Conservation (phyloP, 2,329 filamentous ascomycete genomes). For the Cryoendolithus antarcticus region DNA sequence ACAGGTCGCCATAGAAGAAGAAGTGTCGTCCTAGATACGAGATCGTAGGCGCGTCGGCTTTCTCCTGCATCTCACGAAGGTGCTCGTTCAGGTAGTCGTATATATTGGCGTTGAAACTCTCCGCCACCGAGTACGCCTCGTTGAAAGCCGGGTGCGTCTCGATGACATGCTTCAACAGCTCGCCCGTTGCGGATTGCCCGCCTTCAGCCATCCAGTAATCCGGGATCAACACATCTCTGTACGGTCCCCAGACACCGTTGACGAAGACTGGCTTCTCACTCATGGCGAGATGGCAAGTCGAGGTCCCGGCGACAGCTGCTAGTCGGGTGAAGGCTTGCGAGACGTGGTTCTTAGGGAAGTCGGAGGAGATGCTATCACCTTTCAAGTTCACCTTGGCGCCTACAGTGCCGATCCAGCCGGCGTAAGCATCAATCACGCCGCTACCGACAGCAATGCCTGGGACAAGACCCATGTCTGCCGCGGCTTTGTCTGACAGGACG, state of each 20-base stretch:
- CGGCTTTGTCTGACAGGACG: conserved; percentile 70
- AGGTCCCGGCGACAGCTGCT: conserved; percentile 89
- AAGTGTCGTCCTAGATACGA: conserved; percentile 83
- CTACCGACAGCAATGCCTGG: conserved; percentile 85
- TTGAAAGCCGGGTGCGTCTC: conserved; percentile 89
- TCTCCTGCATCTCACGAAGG: conserved; percentile 61
- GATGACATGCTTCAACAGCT: conserved; percentile 84
- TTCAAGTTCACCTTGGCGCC: conserved; percentile 76
- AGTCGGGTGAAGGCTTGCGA: conserved; percentile 84
- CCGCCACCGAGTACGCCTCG: conserved; percentile 64
- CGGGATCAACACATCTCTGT: conserved; percentile 84
- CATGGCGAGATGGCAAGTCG: conserved; percentile 95
- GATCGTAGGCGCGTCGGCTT: conserved; percentile 58
- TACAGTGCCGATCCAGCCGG: conserved; percentile 98
- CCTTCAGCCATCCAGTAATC: conserved; percentile 96
- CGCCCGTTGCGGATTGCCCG: conserved; percentile 90
- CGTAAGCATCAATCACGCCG: conserved; percentile 95
- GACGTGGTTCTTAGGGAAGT: conserved; percentile 62
- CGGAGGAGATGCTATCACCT: conserved; percentile 26
- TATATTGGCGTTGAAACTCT: conserved; percentile 74
- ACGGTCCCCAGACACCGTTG: conserved; percentile 91
- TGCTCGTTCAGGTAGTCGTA: conserved; percentile 92
- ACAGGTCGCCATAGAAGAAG: conserved; percentile 97
- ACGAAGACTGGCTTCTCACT: conserved; percentile 88
- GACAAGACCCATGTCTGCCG: conserved; percentile 68